Percentiles rank a stretch among this genome's conserved stretches.
Evolutionary conservation across 805 yeast species (phyloP).

Genomic region (Nakazawaea ambrosiae): DNA sequence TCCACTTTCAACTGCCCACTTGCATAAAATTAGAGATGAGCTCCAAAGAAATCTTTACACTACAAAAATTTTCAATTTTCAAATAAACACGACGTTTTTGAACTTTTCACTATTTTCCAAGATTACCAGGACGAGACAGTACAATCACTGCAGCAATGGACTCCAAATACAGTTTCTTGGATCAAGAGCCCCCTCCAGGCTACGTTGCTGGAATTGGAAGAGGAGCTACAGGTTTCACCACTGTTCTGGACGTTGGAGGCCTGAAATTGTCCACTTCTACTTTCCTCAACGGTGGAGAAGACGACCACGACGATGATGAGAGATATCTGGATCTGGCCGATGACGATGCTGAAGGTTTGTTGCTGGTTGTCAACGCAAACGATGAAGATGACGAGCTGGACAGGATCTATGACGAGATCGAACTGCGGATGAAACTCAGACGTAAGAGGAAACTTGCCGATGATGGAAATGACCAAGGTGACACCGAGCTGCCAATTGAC

Average conservation of each 20-base stretch:
- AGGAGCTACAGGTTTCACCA: slow-evolving; percentile 91
- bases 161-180: slow-evolving; percentile 41
- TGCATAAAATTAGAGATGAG: too few relatives aligned
- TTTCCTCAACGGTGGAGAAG: slow-evolving; percentile 25
- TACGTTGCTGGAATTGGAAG: slow-evolving; percentile 91
- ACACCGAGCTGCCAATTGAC: slow-evolving; percentile 13
- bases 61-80: too few relatives aligned
- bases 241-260: slow-evolving; percentile 69
- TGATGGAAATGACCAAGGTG: slow-evolving; percentile 8
- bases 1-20: too few relatives aligned
- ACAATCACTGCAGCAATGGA: too few relatives aligned
- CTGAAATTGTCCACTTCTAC: slow-evolving; percentile 29
- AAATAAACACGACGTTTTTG: too few relatives aligned
- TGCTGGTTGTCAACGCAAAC: slow-evolving; percentile 17
- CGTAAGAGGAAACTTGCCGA: slow-evolving; percentile 12
- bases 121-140: too few relatives aligned
- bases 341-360: slow-evolving; percentile 14
- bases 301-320: slow-evolving; percentile 24
- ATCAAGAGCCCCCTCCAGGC: slow-evolving; percentile 82
- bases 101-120: too few relatives aligned
- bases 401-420: slow-evolving; percentile 58
- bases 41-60: too few relatives aligned
- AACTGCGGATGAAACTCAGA: slow-evolving; percentile 35
- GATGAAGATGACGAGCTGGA: slow-evolving; percentile 78
- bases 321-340: slow-evolving; percentile 22